Evolutionary conservation across 176 grass and related monocot species (phyloP).

Genomic region (Zoysia japonica): DNA sequence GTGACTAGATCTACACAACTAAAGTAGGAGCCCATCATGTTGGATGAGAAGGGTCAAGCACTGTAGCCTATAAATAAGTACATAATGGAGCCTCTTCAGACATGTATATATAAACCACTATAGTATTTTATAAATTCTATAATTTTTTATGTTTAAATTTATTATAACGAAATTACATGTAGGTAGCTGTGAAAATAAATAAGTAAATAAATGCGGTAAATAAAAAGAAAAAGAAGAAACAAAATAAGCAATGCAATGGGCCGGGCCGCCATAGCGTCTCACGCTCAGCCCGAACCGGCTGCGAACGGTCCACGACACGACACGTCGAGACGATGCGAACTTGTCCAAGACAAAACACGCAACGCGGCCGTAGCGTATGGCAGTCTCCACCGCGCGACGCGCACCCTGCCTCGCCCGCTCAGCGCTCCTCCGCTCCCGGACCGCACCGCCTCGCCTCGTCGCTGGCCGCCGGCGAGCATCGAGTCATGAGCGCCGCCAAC

Average conservation of each 20-base stretch:
- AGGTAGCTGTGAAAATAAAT: too few species aligned
- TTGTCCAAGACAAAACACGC: neutral
- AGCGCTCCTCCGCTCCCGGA: neutral
- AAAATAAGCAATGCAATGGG: neutral
- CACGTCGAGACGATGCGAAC: neutral
- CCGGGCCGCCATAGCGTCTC: neutral
- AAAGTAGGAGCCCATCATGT: too few species aligned
- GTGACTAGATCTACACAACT: too few species aligned
- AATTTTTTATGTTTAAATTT: too few species aligned
- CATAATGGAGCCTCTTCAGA: too few species aligned
- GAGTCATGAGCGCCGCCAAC: conserved; percentile 46
- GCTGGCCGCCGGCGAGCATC: conserved; percentile 23
- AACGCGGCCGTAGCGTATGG: too few species aligned
- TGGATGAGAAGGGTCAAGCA: too few species aligned
- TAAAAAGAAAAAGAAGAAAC: neutral
- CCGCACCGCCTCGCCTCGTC: neutral
- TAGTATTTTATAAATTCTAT: too few species aligned
- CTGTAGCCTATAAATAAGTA: too few species aligned
- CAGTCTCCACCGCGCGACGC: conserved; percentile 12
- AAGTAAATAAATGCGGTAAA: too few species aligned
- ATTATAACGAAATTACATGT: too few species aligned
- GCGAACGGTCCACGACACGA: neutral
- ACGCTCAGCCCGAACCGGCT: neutral
- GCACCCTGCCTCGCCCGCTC: neutral
- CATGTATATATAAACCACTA: too few species aligned